These are phyloP conservation scores for Penicillium psychrofluorescens DNA, from an alignment of 495 filamentous ascomycete species.

Conservation along the genomic window DNA sequence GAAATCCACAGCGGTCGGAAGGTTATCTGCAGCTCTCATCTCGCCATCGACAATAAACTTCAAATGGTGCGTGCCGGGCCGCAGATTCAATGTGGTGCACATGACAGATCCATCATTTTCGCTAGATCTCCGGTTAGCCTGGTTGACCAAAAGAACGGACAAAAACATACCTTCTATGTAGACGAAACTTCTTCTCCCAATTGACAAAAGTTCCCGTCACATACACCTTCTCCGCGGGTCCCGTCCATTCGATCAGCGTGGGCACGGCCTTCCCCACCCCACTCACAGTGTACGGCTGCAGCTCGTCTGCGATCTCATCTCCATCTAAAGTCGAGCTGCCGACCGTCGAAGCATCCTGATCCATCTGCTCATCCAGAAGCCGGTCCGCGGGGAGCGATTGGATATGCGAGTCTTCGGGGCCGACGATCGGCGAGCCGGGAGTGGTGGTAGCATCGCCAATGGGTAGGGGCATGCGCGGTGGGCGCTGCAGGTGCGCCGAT, in stretches of 20 bases:
- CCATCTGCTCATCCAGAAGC: slow-evolving; percentile 36
- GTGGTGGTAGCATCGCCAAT: slow-evolving; percentile 83
- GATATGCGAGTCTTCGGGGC: slow-evolving; percentile 47
- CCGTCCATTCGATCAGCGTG: slow-evolving; percentile 74
- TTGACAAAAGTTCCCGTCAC: slow-evolving; percentile 94
- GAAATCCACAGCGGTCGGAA: slow-evolving; percentile 93
- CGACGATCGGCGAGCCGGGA: slow-evolving; percentile 75
- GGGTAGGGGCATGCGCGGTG: slow-evolving; percentile 81
- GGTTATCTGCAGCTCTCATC: slow-evolving; percentile 77
- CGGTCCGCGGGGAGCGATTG: slow-evolving; percentile 43
- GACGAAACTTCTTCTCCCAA: slow-evolving; percentile 85
- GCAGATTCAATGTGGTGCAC: slow-evolving; percentile 69
- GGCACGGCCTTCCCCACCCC: slow-evolving; percentile 53
- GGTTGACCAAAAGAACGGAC: too few relatives aligned
- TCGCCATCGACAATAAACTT: slow-evolving; percentile 92
- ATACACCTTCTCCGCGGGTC: slow-evolving; percentile 77
- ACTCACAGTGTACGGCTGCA: slow-evolving; percentile 51
- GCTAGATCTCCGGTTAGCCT: slow-evolving; percentile 5
- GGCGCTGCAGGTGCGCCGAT: slow-evolving; percentile 55
- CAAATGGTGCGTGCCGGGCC: slow-evolving; percentile 90
- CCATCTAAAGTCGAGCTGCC: slow-evolving; percentile 71
- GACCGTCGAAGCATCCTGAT: slow-evolving; percentile 50
- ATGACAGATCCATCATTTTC: slow-evolving; percentile 46
- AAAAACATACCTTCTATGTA: slow-evolving; percentile 65
- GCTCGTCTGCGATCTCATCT: slow-evolving; percentile 70